Percentiles rank a stretch among this genome's conserved stretches.
Evolutionary conservation across 139 green algal genomes (phyloP).

Genomic region (Chlorella vulgaris): DNA sequence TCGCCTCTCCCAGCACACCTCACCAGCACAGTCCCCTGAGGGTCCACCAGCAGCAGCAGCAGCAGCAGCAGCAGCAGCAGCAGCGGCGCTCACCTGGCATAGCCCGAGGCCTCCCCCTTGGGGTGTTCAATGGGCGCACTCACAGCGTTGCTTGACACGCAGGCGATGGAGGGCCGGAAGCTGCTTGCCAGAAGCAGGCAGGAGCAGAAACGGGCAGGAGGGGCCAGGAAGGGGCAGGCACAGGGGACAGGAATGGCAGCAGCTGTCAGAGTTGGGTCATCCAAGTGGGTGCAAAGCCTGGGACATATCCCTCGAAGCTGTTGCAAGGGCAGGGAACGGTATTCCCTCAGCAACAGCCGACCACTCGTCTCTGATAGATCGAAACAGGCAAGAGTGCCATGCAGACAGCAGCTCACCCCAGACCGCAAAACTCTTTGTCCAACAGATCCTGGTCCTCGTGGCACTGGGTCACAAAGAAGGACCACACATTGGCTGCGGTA

Average conservation of each 20-base stretch:
- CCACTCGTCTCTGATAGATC: too few relatives aligned
- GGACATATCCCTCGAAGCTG: too few relatives aligned
- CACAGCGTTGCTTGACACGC: slow-evolving; percentile 37
- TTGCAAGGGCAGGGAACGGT: too few relatives aligned
- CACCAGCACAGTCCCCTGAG: not conserved
- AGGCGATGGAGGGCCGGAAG: slow-evolving; percentile 33
- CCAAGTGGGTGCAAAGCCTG: too few relatives aligned
- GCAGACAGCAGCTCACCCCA: too few relatives aligned
- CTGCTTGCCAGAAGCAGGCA: not conserved
- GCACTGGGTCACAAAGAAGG: slow-evolving; percentile 53
- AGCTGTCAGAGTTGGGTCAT: too few relatives aligned
- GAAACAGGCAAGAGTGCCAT: too few relatives aligned
- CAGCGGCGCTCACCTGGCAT: slow-evolving; percentile 23
- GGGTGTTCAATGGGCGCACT: slow-evolving; percentile 38
- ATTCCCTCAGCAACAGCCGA: too few relatives aligned
- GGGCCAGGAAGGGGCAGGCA: too few relatives aligned
- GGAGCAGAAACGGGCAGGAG: not conserved
- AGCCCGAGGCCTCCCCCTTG: slow-evolving; percentile 33
- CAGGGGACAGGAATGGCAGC: too few relatives aligned
- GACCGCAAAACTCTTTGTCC: not conserved
- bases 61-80: not conserved
- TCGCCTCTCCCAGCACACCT: too few relatives aligned
- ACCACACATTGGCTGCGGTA: slow-evolving; percentile 44
- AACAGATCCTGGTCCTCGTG: slow-evolving; percentile 61
- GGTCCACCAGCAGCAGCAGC: not conserved